Percentiles rank a stretch among this genome's conserved stretches.
These are phyloP conservation scores for Emergomyces orientalis DNA, from an alignment of 2,329 filamentous ascomycete genomes.

Conservation along the genomic window DNA sequence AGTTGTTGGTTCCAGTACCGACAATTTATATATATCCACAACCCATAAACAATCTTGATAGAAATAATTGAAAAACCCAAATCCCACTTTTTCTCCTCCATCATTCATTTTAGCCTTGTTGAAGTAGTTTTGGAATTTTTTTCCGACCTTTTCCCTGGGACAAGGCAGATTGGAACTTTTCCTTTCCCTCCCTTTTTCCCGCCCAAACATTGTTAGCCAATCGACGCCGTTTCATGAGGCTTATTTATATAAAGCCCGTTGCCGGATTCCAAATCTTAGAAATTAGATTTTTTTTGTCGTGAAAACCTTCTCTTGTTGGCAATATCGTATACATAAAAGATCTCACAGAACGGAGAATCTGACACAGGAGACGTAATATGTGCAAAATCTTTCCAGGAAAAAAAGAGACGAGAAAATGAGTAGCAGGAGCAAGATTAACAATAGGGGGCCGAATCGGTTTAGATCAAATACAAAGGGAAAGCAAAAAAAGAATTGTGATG, in stretches of 20 bases:
- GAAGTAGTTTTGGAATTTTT: not conserved
- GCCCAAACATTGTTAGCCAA: slow-evolving; percentile 16
- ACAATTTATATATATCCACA: slow-evolving; percentile 6
- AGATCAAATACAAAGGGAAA: slow-evolving; percentile 26
- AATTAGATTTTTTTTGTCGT: slow-evolving; percentile 24
- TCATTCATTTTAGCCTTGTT: not conserved
- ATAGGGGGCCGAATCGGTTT: slow-evolving; percentile 15
- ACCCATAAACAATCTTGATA: not conserved
- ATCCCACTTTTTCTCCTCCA: not conserved
- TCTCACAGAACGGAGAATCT: slow-evolving; percentile 22
- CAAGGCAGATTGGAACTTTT: not conserved
- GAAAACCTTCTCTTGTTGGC: not conserved
- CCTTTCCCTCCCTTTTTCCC: not conserved
- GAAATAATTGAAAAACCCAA: not conserved
- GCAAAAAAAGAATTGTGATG: not conserved
- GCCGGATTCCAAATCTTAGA: slow-evolving; percentile 27
- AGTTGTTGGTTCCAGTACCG: not conserved
- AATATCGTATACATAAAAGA: slow-evolving; percentile 33
- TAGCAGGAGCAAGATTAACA: slow-evolving; percentile 1
- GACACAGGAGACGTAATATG: slow-evolving; percentile 29
- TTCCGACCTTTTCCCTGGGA: not conserved
- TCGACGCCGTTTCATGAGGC: slow-evolving; percentile 30
- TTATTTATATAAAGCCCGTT: slow-evolving; percentile 17
- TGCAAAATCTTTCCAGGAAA: slow-evolving; percentile 22
- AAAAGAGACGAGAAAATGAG: slow-evolving; percentile 6